Evolutionary conservation across 1,284 basidiomycete species (phyloP), one percentile per base, ranked within the genome.

Genomic region (Boletus mariae): DNA sequence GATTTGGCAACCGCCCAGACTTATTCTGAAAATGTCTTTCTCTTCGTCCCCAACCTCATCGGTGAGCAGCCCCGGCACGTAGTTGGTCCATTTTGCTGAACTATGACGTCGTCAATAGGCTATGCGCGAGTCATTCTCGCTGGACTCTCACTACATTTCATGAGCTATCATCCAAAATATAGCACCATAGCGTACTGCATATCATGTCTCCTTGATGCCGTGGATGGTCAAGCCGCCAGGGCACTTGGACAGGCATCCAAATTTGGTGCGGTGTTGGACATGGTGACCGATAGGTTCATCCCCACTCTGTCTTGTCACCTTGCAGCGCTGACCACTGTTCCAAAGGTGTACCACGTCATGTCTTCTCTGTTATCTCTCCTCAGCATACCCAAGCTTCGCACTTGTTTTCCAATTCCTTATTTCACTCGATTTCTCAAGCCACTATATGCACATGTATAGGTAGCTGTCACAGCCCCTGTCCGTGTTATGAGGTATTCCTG

Each of bases 401-500:
- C 76, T 97, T 49, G 67, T 88, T 48, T 98, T 99, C 78, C 94
- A 98, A 73, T 90, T 90, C 71, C 84, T 99, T 57, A 98, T 99
- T 73, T 85, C 95, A 0, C 85, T 99, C 58, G 97, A 99, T 73
- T 99, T 99, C 71, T 89, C 90, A 60, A 96, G 93, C 64, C 96
- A 99, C 73, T 99, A 98, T 76, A 98, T 99, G 83, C 97, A 99
- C 76, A 99, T 99, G 96, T 98, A 98, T 75, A 96, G 94, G 94
- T 94, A 64, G 56, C 81, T 9, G 4, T 9, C 35, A 12, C 38
- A 5, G 13, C 28, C 17, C 15, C 53, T 38, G 1, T 38, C 11
- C 47, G 2, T 8, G 17, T 23, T 34, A n/a, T 17, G 17, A 28
- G 10, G 38, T 34, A 17, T 38, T 8, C 12, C 49, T 66, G 47